phyloP scores from a whole-genome alignment of 352 stramenopile species.

The Peronosclerospora sorghi region DNA sequence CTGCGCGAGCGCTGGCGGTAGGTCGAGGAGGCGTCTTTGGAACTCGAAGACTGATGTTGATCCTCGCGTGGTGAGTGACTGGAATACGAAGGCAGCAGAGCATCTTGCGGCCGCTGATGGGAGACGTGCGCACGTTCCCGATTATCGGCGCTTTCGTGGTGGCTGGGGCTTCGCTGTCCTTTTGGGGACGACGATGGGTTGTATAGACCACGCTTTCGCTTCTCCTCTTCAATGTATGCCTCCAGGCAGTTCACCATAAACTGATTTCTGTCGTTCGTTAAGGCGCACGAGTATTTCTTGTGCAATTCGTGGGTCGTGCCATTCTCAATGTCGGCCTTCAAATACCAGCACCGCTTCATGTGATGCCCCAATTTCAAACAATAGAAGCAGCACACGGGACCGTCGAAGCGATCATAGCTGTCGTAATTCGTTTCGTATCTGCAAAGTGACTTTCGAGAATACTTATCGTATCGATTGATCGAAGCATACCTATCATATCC shows the following conservation, averaged over 20 bases:
- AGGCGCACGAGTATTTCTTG: constrained; percentile 27
- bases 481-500: constrained; percentile 11
- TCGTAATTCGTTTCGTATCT: constrained; percentile 16
- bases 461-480: constrained; percentile 7
- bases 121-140: constrained; percentile 3
- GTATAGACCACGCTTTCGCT: constrained; percentile 10
- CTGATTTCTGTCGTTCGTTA: constrained; percentile 20
- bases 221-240: constrained; percentile 26
- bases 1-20: constrained; percentile 22
- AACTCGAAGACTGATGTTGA: constrained; percentile 2
- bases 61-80: constrained; percentile 7
- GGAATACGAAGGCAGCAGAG: background rate
- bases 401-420: constrained; percentile 4
- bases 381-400: constrained; percentile 27
- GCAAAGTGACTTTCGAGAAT: constrained; percentile 4
- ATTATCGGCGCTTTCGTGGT: constrained; percentile 7
- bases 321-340: constrained; percentile 31
- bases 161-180: constrained; percentile 4
- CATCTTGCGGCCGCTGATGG: constrained; percentile 1
- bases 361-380: constrained; percentile 31
- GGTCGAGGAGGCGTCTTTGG: background rate
- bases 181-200: constrained; percentile 1
- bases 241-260: constrained; percentile 32
- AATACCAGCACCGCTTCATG: constrained; percentile 30
- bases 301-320: constrained; percentile 17